Conservation (phyloP, 352 stramenopile genomes). For the Blastocystis hominis region DNA sequence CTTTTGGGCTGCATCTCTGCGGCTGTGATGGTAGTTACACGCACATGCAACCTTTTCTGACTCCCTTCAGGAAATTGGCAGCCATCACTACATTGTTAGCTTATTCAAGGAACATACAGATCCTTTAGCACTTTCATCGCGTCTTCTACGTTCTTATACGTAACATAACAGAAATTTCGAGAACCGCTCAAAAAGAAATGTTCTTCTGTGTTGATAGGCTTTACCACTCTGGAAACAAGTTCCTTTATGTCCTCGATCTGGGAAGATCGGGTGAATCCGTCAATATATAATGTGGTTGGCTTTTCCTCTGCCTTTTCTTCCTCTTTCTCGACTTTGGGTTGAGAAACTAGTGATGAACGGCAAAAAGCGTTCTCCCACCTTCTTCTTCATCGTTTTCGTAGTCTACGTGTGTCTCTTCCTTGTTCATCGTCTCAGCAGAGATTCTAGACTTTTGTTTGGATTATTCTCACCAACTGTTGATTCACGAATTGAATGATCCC, state of each 20-base stretch:
- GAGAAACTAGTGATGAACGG: not conserved
- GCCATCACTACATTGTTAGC: not conserved
- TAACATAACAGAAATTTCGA: conserved; percentile 39
- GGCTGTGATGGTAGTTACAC: not conserved
- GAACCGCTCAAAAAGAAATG: conserved; percentile 39
- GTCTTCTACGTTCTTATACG: conserved; percentile 14
- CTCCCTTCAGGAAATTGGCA: not conserved
- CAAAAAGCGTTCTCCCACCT: not conserved
- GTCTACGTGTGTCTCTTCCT: conserved; percentile 39
- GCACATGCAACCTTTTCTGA: conserved; percentile 21
- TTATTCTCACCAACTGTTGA: not conserved
- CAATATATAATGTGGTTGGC: conserved; percentile 47
- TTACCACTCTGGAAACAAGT: not conserved
- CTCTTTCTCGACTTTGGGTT: not conserved
- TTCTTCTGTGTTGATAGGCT: conserved; percentile 14
- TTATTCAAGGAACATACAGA: not conserved
- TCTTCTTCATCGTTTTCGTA: conserved; percentile 48
- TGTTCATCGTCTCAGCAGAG: not conserved
- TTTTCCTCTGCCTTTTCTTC: not conserved
- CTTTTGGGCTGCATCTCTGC: not conserved
- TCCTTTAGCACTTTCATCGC: not conserved
- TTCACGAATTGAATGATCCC: not conserved
- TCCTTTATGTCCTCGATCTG: conserved; percentile 10
- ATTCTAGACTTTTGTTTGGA: too few relatives aligned
- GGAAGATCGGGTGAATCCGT: conserved; percentile 33